Conservation (phyloP, 2,329 filamentous ascomycete genomes). For the Cladophialophora carrionii region DNA sequence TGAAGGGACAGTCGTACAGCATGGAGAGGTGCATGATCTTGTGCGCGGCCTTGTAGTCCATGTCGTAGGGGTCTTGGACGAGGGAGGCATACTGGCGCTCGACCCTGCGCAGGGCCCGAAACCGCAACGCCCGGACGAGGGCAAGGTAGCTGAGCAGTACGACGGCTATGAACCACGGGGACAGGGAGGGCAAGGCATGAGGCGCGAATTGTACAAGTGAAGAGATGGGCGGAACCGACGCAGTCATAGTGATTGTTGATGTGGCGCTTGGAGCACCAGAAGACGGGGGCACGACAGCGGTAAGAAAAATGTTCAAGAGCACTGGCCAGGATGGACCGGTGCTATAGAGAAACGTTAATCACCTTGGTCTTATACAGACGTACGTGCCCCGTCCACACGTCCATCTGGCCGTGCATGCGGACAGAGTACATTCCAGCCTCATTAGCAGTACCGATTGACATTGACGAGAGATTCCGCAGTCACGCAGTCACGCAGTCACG, state of each 20-base stretch:
- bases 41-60: slow-evolving; percentile 53
- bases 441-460: too few species aligned
- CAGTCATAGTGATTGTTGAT: neutral
- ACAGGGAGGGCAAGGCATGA: neutral
- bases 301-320: neutral
- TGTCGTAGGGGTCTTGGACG: slow-evolving; percentile 57
- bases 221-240: neutral
- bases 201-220: neutral
- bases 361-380: too few species aligned
- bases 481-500: too few species aligned
- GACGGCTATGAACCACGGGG: slow-evolving; percentile 8
- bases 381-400: too few species aligned
- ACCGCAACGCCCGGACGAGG: slow-evolving; percentile 45
- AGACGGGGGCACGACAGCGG: too few species aligned
- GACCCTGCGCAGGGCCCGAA: slow-evolving; percentile 46
- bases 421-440: too few species aligned
- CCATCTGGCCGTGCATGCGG: too few species aligned
- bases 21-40: slow-evolving; percentile 54
- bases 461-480: too few species aligned
- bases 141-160: slow-evolving; percentile 40
- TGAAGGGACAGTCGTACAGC: slow-evolving; percentile 59
- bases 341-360: too few species aligned
- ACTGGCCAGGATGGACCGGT: too few species aligned
- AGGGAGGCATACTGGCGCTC: slow-evolving; percentile 51
- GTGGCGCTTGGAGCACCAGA: too few species aligned